Percentiles rank a stretch among this genome's conserved stretches.
phyloP scores from a whole-genome alignment of 2,329 filamentous ascomycete genomes.

The Graphiopsis chlorocephala region DNA sequence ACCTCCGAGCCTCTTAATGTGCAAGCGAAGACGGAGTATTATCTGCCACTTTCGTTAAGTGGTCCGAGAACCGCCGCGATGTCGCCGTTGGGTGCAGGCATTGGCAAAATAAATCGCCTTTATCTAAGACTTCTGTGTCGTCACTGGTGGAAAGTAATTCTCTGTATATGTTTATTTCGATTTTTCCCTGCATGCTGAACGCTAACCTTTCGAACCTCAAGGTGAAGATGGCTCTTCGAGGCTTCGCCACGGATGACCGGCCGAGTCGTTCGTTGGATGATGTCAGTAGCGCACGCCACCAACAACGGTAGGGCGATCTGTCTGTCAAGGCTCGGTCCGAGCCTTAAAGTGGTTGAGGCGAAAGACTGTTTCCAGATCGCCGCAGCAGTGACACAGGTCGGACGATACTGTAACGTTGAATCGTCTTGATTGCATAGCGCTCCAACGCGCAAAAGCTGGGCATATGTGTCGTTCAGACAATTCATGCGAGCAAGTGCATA shows the following conservation, averaged over 20 bases:
- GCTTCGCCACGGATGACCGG: background rate
- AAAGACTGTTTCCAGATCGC: background rate
- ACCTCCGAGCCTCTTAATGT: background rate
- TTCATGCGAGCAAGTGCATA: background rate
- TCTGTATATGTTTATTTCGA: background rate
- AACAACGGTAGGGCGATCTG: background rate
- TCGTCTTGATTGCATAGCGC: no score
- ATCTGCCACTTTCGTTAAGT: background rate
- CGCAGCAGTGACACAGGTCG: background rate
- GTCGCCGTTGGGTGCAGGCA: background rate
- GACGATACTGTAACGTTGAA: background rate
- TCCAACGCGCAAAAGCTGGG: background rate
- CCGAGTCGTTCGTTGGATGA: background rate
- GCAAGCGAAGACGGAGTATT: background rate
- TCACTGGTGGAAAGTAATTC: background rate
- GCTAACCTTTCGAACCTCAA: background rate
- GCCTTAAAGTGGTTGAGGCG: background rate
- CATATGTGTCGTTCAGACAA: background rate
- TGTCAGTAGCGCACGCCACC: background rate
- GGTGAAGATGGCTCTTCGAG: background rate
- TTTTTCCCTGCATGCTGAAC: background rate
- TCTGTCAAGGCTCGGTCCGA: background rate
- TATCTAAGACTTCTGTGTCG: background rate
- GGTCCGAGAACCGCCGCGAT: conserved; percentile 8
- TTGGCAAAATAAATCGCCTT: background rate